Evolutionary conservation across 495 filamentous ascomycete species (phyloP).

Genomic region (Penicillium egyptiacum): DNA sequence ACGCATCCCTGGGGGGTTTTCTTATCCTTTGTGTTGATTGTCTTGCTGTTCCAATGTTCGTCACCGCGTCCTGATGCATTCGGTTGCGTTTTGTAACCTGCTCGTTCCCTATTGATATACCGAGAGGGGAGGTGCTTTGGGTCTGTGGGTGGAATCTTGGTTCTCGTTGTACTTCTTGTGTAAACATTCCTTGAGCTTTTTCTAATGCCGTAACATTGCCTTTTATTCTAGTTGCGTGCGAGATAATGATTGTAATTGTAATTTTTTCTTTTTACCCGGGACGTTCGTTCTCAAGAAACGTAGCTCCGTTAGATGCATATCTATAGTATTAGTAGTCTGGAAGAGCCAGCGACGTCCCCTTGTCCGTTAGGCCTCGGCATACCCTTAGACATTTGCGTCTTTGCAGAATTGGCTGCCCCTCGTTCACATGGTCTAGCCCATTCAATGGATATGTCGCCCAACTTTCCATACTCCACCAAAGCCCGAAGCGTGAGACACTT

Average conservation of each 20-base stretch:
- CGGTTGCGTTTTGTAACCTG: constrained; percentile 23
- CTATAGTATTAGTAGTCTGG: neutral
- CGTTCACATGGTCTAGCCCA: neutral
- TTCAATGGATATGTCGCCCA: neutral
- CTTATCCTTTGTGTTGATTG: constrained; percentile 21
- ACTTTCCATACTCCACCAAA: neutral
- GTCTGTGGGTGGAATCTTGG: constrained; percentile 3
- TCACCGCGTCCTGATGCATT: constrained; percentile 26
- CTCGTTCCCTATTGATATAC: constrained; percentile 1
- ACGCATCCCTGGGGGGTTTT: constrained; percentile 27
- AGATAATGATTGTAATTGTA: constrained; percentile 13
- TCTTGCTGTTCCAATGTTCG: constrained; percentile 19
- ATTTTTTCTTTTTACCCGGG: neutral
- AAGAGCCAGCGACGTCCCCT: neutral
- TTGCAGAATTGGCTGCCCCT: neutral
- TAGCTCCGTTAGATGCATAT: neutral
- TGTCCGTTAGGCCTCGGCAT: neutral
- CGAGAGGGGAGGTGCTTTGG: constrained; percentile 1
- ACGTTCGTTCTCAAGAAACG: neutral
- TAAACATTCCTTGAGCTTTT: constrained; percentile 14
- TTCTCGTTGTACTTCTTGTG: constrained; percentile 14
- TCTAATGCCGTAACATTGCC: constrained; percentile 11
- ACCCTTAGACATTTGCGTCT: neutral
- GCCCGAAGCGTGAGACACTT: neutral
- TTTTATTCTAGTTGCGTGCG: constrained; percentile 5